A percentile compares a stretch with the other conserved stretches of the same genome.
These are phyloP conservation scores for Zygosaccharomyces sapae DNA, from an alignment of 1,139 yeast genomes.

Conservation along the genomic window DNA sequence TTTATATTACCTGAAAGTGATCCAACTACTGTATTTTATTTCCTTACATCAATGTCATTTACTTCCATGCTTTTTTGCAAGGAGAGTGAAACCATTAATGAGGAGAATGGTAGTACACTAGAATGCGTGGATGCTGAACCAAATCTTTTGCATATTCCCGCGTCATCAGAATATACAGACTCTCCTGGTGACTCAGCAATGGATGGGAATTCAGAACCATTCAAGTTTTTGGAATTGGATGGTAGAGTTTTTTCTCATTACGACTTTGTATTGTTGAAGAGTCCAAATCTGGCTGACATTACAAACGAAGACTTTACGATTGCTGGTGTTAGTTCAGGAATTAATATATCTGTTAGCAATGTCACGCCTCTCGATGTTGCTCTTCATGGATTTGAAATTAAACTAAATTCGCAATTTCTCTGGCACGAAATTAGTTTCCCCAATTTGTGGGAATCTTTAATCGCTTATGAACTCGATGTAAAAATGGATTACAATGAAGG, in stretches of 20 bases:
- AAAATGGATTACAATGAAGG: slow-evolving; percentile 3
- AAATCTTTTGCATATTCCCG: slow-evolving; percentile 45
- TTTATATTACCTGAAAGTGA: slow-evolving; percentile 5
- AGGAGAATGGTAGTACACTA: not conserved
- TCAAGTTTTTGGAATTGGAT: slow-evolving; percentile 44
- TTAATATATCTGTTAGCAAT: not conserved
- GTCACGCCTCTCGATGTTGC: slow-evolving; percentile 16
- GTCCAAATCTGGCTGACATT: slow-evolving; percentile 25
- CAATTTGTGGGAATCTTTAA: slow-evolving; percentile 30
- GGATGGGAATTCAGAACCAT: slow-evolving; percentile 48
- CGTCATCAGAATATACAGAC: slow-evolving; percentile 37
- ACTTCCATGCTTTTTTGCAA: slow-evolving; percentile 21
- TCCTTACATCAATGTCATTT: slow-evolving; percentile 18
- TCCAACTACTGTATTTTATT: slow-evolving; percentile 11
- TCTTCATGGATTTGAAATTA: slow-evolving; percentile 10
- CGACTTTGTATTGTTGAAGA: slow-evolving; percentile 49
- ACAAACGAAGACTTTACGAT: slow-evolving; percentile 38
- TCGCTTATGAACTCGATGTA: slow-evolving; percentile 26
- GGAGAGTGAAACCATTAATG: not conserved
- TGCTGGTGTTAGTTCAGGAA: slow-evolving; percentile 16
- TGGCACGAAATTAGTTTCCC: slow-evolving; percentile 21
- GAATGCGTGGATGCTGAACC: slow-evolving; percentile 7
- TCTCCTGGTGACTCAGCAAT: slow-evolving; percentile 49
- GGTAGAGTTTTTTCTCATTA: slow-evolving; percentile 39
- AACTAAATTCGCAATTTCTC: slow-evolving; percentile 10